phyloP scores from a whole-genome alignment of 768 basidiomycete species.

The Pleurotus pulmonarius region DNA sequence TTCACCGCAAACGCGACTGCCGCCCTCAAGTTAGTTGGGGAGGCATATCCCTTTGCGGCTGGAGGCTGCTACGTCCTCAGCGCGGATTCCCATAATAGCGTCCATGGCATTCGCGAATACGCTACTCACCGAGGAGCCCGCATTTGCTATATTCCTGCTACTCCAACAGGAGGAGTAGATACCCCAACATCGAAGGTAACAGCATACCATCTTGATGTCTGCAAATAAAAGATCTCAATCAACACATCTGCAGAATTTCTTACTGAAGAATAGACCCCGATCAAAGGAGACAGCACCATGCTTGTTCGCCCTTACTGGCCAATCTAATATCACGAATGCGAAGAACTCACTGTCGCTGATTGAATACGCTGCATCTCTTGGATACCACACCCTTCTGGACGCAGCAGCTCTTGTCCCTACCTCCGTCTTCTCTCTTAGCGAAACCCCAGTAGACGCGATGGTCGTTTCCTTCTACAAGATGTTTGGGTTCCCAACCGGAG shows the following conservation, averaged over 20 bases:
- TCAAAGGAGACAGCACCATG: conserved; percentile 42
- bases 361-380: conserved; percentile 59
- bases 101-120: conserved; percentile 78
- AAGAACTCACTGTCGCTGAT: conserved; percentile 68
- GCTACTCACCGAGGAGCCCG: conserved; percentile 51
- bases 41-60: conserved; percentile 67
- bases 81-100: conserved; percentile 80
- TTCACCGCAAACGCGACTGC: conserved; percentile 80
- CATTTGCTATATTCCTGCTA: conserved; percentile 64
- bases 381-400: conserved; percentile 76
- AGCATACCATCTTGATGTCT: conserved; percentile 13
- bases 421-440: conserved; percentile 59
- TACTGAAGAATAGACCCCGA: conserved; percentile 47
- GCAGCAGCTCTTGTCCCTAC: conserved; percentile 80
- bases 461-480: conserved; percentile 87
- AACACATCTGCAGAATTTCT: conserved; percentile 40
- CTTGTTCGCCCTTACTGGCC: conserved; percentile 73
- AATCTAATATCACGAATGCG: conserved; percentile 79
- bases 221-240: conserved; percentile 12
- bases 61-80: conserved; percentile 65
- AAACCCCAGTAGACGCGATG: conserved; percentile 75
- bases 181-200: conserved; percentile 55
- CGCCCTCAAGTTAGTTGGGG: conserved; percentile 79
- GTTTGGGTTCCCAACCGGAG: conserved; percentile 85
- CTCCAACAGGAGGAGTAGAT: conserved; percentile 63